A percentile compares a stretch with the other conserved stretches of the same genome.
Conservation (phyloP, 805 yeast species). For the Spathaspora sp. region DNA sequence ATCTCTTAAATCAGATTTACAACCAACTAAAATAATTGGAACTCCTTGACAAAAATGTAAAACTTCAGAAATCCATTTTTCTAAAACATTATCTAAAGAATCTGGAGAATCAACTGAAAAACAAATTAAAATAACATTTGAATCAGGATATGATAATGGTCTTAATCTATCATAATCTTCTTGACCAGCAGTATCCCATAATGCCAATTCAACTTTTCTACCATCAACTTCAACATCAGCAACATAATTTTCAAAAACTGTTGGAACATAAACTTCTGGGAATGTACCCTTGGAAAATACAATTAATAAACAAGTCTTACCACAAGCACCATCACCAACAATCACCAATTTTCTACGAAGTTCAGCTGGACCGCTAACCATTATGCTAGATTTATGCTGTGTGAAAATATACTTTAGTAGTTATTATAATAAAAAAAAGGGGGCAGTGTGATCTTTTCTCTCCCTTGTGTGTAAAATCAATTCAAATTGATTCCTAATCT, state of each 20-base stretch:
- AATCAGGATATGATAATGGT: slow-evolving; percentile 88
- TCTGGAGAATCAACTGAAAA: slow-evolving; percentile 90
- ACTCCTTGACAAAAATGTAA: slow-evolving; percentile 92
- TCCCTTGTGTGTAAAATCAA: not conserved
- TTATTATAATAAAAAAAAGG: not conserved
- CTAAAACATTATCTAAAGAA: slow-evolving; percentile 89
- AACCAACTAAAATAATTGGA: slow-evolving; percentile 88
- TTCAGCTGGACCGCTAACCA: slow-evolving; percentile 50
- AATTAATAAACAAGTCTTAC: slow-evolving; percentile 88
- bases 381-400: slow-evolving; percentile 8
- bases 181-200: slow-evolving; percentile 99
- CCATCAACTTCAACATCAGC: slow-evolving; percentile 78
- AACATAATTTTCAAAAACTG: slow-evolving; percentile 96
- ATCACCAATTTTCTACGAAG: slow-evolving; percentile 82
- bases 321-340: slow-evolving; percentile 98
- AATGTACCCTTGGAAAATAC: slow-evolving; percentile 80
- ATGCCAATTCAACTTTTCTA: slow-evolving; percentile 76
- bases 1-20: slow-evolving; percentile 85
- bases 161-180: slow-evolving; percentile 94
- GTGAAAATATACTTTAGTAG: not conserved
- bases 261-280: slow-evolving; percentile 95
- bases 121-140: slow-evolving; percentile 88
- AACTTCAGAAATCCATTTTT: slow-evolving; percentile 94
- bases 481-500: not conserved
- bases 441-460: not conserved